Base-by-base conservation (phyloP, 257 asterid genomes). In the Nicotiana tomentosiformis region DNA sequence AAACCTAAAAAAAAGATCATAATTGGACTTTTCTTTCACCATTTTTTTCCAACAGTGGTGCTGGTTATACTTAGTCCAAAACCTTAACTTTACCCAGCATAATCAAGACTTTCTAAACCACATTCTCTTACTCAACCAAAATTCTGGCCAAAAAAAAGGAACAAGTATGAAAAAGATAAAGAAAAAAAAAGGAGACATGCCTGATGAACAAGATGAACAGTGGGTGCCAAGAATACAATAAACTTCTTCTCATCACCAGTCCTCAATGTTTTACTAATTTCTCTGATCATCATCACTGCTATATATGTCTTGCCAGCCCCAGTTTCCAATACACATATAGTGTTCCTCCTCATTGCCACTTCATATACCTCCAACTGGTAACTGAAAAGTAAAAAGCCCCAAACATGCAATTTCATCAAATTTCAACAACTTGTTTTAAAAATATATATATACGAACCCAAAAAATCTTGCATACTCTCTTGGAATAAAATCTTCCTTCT, bases 161-260 rank as follows among this genome's bases (percentile, higher is more conserved):
- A 55, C 60, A 15, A 9, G 8, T 18, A 20, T 10, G 33, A 61
- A 61, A 17, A 37, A 43, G 15, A 39, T 5, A 17, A 16, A 15
- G 3, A 9, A 56, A 58, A 61, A 32, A 5, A 57, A 51, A 65
- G 18, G 9, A 68, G 39, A 70, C 88, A 85, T 87, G 82, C 99
- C 98, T 91, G 96, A 15, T 87, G 93, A n/a, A 96, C 98, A 86
- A 91, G 97, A 83, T 85, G 90, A 84, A 96, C 98, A 62, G 97
- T 93, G 76, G 98, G 95, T 64, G 94, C 91, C 93, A 96, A 89
- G 92, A 91, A 89, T 32, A 89, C 84, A 29, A 96, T 93, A 83
- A 87, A 68, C 87, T 88, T 94, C 84, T 88, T 92, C 56, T 79
- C 91, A 85, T 87, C 90, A 87, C 32, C 80, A 55, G 80, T 81